Evolutionary conservation across 495 filamentous ascomycete genomes (phyloP).

Genomic region (Bathelium albidoporum): DNA sequence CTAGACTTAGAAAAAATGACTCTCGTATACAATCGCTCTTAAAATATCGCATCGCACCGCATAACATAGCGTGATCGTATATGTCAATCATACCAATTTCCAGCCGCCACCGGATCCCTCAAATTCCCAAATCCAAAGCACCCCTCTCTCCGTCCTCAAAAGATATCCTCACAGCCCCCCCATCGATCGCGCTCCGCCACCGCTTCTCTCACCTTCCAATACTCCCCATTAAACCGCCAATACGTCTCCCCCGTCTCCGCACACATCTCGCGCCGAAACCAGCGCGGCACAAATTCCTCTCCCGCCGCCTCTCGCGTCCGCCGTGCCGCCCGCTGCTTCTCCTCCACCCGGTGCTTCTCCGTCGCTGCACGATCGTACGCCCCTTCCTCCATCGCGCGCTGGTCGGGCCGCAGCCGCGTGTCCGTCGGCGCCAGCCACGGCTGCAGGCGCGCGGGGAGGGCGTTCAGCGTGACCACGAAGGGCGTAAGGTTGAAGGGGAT

Average conservation of each 20-base stretch:
- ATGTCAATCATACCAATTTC: background rate
- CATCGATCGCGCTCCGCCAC: slow-evolving; percentile 43
- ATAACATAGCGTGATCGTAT: background rate
- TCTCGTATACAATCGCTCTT: no score
- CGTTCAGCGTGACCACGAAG: slow-evolving; percentile 89
- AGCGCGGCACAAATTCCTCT: slow-evolving; percentile 72
- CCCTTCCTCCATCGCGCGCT: slow-evolving; percentile 98
- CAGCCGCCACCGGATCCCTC: background rate
- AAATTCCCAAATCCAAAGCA: background rate
- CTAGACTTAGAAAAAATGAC: background rate
- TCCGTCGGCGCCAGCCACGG: slow-evolving; percentile 81
- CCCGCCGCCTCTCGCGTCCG: slow-evolving; percentile 62
- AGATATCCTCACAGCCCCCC: slow-evolving; percentile 54
- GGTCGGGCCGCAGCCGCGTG: slow-evolving; percentile 80
- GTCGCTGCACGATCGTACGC: slow-evolving; percentile 84
- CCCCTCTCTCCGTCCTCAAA: slow-evolving; percentile 28
- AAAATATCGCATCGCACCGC: background rate
- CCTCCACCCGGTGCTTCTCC: slow-evolving; percentile 93
- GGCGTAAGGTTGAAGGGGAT: slow-evolving; percentile 96
- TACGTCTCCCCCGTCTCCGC: slow-evolving; percentile 68
- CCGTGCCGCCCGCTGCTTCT: slow-evolving; percentile 76
- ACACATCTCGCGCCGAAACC: slow-evolving; percentile 56
- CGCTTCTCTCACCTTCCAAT: slow-evolving; percentile 62
- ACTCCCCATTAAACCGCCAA: slow-evolving; percentile 80
- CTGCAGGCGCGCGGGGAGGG: slow-evolving; percentile 62